Evolutionary conservation across 2,329 filamentous ascomycete species (phyloP).

Genomic region (Cercospora zeae-maydis): DNA sequence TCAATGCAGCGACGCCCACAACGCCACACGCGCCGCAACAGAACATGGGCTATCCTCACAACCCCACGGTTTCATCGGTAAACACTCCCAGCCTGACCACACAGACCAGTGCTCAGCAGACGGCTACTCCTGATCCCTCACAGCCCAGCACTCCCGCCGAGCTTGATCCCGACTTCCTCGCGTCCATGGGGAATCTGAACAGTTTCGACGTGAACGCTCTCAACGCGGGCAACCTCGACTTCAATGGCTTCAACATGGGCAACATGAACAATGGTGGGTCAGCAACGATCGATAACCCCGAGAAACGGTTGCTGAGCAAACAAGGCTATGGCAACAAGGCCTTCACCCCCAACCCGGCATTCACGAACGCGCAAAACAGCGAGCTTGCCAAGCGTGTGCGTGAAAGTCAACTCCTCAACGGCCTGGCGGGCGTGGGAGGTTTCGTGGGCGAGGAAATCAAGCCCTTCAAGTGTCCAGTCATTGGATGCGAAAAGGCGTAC

Average conservation of each 20-base stretch:
- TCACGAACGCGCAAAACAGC: slow-evolving; percentile 62
- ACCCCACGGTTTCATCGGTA: slow-evolving; percentile 93
- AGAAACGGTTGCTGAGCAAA: slow-evolving; percentile 82
- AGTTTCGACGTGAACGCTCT: slow-evolving; percentile 35
- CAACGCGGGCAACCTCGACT: slow-evolving; percentile 40
- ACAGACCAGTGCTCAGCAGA: slow-evolving; percentile 61
- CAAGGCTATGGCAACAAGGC: slow-evolving; percentile 58
- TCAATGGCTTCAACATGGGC: slow-evolving; percentile 48
- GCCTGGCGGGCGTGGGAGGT: slow-evolving; percentile 45
- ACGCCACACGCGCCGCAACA: slow-evolving; percentile 70
- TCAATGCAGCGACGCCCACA: slow-evolving; percentile 79
- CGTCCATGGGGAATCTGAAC: slow-evolving; percentile 39
- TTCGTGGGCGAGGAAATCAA: slow-evolving; percentile 83
- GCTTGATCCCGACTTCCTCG: slow-evolving; percentile 55
- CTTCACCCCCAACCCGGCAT: slow-evolving; percentile 58
- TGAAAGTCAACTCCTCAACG: slow-evolving; percentile 61
- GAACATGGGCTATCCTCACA: slow-evolving; percentile 75
- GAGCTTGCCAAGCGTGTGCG: slow-evolving; percentile 66
- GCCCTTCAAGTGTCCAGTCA: slow-evolving; percentile 95
- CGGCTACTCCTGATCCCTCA: slow-evolving; percentile 63
- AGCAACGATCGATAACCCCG: slow-evolving; percentile 79
- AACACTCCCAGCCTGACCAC: slow-evolving; percentile 90
- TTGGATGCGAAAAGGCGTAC: slow-evolving; percentile 98
- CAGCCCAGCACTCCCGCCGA: slow-evolving; percentile 68
- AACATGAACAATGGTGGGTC: slow-evolving; percentile 54